Percentiles rank a stretch among this genome's conserved stretches.
Evolutionary conservation across 2,329 filamentous ascomycete genomes (phyloP).

Genomic region (Cladosporium cucumerinum): DNA sequence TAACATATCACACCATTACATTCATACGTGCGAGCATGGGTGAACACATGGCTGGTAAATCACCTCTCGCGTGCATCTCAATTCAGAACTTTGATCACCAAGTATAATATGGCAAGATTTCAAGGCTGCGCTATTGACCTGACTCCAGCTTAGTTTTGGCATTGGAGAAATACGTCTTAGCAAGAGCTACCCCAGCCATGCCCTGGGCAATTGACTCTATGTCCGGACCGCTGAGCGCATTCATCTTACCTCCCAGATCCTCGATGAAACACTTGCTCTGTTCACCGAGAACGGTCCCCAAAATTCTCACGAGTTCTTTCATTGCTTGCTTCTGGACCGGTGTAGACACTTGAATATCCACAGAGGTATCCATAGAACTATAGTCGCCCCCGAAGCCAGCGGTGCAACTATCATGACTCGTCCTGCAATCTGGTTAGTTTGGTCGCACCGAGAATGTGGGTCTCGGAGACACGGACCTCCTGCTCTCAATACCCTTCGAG

Average conservation of each 20-base stretch:
- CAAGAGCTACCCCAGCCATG: conserved; percentile 8
- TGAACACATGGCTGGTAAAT: background rate
- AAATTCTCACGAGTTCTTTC: background rate
- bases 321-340: conserved; percentile 3
- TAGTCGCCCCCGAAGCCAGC: background rate
- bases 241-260: background rate
- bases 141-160: background rate
- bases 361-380: too few species aligned
- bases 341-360: background rate
- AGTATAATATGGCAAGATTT: background rate
- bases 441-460: background rate
- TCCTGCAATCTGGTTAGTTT: background rate
- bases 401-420: background rate
- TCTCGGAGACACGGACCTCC: background rate
- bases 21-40: background rate
- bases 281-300: background rate
- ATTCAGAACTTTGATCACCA: too few species aligned
- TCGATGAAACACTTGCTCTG: background rate
- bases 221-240: background rate
- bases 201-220: background rate
- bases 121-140: background rate
- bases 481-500: background rate
- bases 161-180: background rate
- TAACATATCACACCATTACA: too few species aligned
- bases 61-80: too few species aligned